phyloP scores from a whole-genome alignment of 2,329 filamentous ascomycete species.

The Graphiopsis chlorocephala region DNA sequence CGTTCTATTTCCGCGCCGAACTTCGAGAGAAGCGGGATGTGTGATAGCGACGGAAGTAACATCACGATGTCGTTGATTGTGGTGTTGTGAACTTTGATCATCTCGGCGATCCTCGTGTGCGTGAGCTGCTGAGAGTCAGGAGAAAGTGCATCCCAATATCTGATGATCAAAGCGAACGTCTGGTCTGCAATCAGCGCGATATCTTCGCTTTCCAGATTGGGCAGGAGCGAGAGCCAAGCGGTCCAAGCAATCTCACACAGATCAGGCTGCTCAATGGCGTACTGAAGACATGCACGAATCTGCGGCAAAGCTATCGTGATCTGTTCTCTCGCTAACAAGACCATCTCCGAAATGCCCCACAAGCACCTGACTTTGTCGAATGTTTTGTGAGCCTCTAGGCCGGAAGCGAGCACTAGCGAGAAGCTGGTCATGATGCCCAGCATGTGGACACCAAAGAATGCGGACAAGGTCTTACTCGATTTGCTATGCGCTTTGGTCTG shows the following conservation, averaged over 20 bases:
- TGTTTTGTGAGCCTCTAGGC: conserved; percentile 18
- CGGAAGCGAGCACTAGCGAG: conserved; percentile 72
- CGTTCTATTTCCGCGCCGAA: conserved; percentile 64
- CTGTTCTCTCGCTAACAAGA: conserved; percentile 69
- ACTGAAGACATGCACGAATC: conserved; percentile 88
- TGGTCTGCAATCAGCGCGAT: conserved; percentile 78
- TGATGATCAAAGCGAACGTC: conserved; percentile 81
- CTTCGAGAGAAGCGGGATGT: conserved; percentile 66
- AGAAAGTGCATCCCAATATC: conserved; percentile 72
- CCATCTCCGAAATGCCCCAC: conserved; percentile 82
- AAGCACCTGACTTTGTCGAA: conserved; percentile 74
- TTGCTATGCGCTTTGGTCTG: conserved; percentile 45
- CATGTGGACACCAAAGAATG: conserved; percentile 79
- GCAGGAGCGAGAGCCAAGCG: conserved; percentile 80
- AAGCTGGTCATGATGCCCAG: conserved; percentile 83
- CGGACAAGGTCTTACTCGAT: conserved; percentile 59
- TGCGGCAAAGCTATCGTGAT: conserved; percentile 81
- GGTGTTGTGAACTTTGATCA: conserved; percentile 62
- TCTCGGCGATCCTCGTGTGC: conserved; percentile 59
- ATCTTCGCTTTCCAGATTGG: conserved; percentile 72
- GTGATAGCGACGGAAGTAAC: conserved; percentile 73
- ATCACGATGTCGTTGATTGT: conserved; percentile 66
- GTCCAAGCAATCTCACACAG: conserved; percentile 77
- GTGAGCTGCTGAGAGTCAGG: conserved; percentile 58
- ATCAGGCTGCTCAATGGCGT: conserved; percentile 70